phyloP scores from a whole-genome alignment of 768 basidiomycete species.

The Amyloporia xantha region DNA sequence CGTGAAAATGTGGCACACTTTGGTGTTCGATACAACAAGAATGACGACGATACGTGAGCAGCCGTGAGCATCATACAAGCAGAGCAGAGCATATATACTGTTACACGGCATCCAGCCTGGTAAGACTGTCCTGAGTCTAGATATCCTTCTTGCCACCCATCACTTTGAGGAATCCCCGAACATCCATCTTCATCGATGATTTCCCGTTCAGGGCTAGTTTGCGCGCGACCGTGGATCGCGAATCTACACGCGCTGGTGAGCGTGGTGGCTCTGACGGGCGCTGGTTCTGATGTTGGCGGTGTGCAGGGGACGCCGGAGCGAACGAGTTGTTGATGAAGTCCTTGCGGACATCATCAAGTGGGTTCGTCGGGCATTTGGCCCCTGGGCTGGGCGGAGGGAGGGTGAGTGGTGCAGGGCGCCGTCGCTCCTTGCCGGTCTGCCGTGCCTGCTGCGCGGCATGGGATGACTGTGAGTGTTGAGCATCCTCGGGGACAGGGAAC shows the following conservation, averaged over 20 bases:
- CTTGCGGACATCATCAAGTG: conserved; percentile 29
- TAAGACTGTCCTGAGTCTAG: conserved; percentile 1
- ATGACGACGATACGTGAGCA: too few relatives aligned
- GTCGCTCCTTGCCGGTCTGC: conserved; percentile 26
- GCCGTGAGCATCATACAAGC: too few relatives aligned
- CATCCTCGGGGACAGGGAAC: conserved; percentile 23
- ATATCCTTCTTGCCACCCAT: conserved; percentile 19
- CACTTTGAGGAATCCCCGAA: conserved; percentile 28
- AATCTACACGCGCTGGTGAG: conserved; percentile 7
- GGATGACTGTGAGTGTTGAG: conserved; percentile 9
- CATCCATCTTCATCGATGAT: conserved; percentile 19
- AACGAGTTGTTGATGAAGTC: conserved; percentile 44
- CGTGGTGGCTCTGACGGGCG: background rate
- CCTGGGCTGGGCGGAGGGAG: conserved; percentile 28
- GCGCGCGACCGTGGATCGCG: conserved; percentile 15
- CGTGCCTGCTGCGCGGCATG: conserved; percentile 6
- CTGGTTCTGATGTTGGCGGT: background rate
- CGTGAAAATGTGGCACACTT: too few relatives aligned
- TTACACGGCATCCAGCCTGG: background rate
- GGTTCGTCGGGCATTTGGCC: conserved; percentile 28
- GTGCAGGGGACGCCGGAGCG: too few relatives aligned
- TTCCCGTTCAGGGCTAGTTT: conserved; percentile 14
- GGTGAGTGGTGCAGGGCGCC: conserved; percentile 38
- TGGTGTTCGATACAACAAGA: too few relatives aligned
- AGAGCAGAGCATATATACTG: too few relatives aligned